Evolutionary conservation across 2,329 filamentous ascomycete genomes (phyloP).

Genomic region (Pseudogymnoascus sp.): DNA sequence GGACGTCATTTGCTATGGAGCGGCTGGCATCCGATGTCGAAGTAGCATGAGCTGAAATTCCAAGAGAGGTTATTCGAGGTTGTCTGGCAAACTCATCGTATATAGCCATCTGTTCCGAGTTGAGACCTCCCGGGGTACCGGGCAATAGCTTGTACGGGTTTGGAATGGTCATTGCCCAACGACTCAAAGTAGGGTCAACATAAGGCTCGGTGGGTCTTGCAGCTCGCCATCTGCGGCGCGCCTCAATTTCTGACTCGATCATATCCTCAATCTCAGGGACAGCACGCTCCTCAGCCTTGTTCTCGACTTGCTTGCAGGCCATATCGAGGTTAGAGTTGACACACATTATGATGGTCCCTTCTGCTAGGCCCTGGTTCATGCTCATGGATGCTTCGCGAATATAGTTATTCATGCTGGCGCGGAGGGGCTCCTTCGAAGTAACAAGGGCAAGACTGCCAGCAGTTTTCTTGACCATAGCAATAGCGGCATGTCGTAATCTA

Average conservation of each 20-base stretch:
- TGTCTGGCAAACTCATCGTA: conserved; percentile 94
- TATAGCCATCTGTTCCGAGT: conserved; percentile 85
- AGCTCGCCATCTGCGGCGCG: conserved; percentile 64
- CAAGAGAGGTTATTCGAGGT: conserved; percentile 53
- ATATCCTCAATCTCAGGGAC: conserved; percentile 92
- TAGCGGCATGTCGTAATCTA: conserved; percentile 73
- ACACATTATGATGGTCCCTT: conserved; percentile 95
- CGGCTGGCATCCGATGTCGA: conserved; percentile 53
- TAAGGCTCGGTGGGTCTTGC: conserved; percentile 76
- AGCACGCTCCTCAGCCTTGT: conserved; percentile 87
- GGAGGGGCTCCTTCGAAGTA: conserved; percentile 94
- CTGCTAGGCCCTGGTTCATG: conserved; percentile 70
- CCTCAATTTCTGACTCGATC: conserved; percentile 71
- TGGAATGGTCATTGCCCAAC: conserved; percentile 89
- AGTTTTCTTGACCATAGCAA: conserved; percentile 90
- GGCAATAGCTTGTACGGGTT: conserved; percentile 84
- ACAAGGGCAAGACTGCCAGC: conserved; percentile 90
- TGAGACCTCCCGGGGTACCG: conserved; percentile 57
- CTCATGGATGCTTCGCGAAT: conserved; percentile 63
- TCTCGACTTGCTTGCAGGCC: conserved; percentile 88
- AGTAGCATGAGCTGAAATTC: conserved; percentile 47
- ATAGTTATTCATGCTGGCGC: conserved; percentile 96
- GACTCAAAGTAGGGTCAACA: conserved; percentile 69
- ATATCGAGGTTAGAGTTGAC: conserved; percentile 95
- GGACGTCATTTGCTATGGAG: conserved; percentile 53